Evolutionary conservation across 2,329 filamentous ascomycete species (phyloP).

Genomic region (Cordyceps farinosa): DNA sequence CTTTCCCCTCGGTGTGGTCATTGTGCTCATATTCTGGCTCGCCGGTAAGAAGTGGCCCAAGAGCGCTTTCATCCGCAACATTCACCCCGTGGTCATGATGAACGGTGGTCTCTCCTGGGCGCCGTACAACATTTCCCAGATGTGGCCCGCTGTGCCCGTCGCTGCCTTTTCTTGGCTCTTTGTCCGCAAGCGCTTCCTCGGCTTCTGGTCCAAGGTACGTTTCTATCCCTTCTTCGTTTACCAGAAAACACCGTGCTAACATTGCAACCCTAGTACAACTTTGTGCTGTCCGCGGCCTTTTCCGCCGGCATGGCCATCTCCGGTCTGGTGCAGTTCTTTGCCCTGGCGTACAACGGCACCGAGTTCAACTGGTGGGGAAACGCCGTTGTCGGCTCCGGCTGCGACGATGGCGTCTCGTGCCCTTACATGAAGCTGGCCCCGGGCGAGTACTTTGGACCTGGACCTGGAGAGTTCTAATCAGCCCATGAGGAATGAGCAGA

Average conservation of each 20-base stretch:
- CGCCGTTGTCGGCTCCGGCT: conserved; percentile 30
- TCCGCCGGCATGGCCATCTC: conserved; percentile 40
- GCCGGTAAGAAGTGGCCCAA: conserved; percentile 34
- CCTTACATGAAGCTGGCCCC: conserved; percentile 17
- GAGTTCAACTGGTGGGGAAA: conserved; percentile 41
- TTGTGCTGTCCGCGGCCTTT: conserved; percentile 41
- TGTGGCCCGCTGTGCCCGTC: conserved; percentile 45
- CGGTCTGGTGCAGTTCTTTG: conserved; percentile 42
- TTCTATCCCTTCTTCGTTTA: no score
- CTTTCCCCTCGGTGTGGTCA: conserved; percentile 36
- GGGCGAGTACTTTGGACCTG: conserved; percentile 29
- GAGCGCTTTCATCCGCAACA: conserved; percentile 33
- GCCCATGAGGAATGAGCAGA: not conserved
- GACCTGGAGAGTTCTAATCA: conserved; percentile 16
- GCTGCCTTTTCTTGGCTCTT: conserved; percentile 47
- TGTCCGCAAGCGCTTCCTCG: conserved; percentile 41
- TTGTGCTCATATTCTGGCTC: conserved; percentile 37
- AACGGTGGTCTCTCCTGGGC: conserved; percentile 39
- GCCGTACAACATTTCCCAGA: conserved; percentile 45
- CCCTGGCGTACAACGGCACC: conserved; percentile 38
- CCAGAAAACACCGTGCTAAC: not conserved
- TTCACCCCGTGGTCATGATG: conserved; percentile 42
- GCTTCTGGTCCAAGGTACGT: conserved; percentile 45
- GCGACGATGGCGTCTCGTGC: conserved; percentile 35
- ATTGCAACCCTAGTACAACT: conserved; percentile 27